Evolutionary conservation across 352 stramenopile genomes (phyloP).

Genomic region (Pythium coloratum): DNA sequence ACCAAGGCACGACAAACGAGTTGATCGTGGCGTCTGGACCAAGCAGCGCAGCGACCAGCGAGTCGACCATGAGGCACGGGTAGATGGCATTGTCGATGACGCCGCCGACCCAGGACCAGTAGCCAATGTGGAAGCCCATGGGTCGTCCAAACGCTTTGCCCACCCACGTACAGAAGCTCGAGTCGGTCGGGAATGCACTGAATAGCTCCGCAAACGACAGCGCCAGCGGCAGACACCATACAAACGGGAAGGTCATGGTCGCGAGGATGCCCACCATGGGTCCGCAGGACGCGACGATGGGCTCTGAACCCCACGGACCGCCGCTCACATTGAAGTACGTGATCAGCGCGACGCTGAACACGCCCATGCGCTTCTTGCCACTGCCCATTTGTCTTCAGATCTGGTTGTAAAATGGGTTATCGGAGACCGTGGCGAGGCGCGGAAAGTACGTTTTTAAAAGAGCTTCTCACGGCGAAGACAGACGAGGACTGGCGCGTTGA

Average conservation of each 20-base stretch:
- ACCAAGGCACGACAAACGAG: slow-evolving; percentile 43
- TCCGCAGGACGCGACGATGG: slow-evolving; percentile 87
- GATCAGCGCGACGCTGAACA: slow-evolving; percentile 74
- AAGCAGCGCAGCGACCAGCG: slow-evolving; percentile 47
- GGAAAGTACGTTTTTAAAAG: background rate
- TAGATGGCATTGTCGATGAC: slow-evolving; percentile 87
- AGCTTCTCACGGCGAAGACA: background rate
- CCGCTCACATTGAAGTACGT: slow-evolving; percentile 92
- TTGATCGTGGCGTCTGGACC: slow-evolving; percentile 28
- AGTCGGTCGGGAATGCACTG: slow-evolving; percentile 66
- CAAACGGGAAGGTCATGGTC: slow-evolving; percentile 60
- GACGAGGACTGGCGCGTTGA: background rate
- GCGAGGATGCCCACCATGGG: slow-evolving; percentile 69
- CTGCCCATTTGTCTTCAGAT: background rate
- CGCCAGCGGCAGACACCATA: slow-evolving; percentile 70
- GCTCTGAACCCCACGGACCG: slow-evolving; percentile 94
- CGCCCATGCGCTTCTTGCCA: slow-evolving; percentile 49
- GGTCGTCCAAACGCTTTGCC: slow-evolving; percentile 64
- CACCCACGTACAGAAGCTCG: slow-evolving; percentile 78
- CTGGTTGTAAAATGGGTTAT: background rate
- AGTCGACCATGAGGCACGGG: slow-evolving; percentile 72
- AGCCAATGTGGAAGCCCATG: slow-evolving; percentile 84
- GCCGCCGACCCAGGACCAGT: slow-evolving; percentile 79
- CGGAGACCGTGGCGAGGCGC: background rate
- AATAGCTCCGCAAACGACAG: slow-evolving; percentile 75